phyloP scores from a whole-genome alignment of 2,329 filamentous ascomycete genomes.

The Aspergillus intermedius region DNA sequence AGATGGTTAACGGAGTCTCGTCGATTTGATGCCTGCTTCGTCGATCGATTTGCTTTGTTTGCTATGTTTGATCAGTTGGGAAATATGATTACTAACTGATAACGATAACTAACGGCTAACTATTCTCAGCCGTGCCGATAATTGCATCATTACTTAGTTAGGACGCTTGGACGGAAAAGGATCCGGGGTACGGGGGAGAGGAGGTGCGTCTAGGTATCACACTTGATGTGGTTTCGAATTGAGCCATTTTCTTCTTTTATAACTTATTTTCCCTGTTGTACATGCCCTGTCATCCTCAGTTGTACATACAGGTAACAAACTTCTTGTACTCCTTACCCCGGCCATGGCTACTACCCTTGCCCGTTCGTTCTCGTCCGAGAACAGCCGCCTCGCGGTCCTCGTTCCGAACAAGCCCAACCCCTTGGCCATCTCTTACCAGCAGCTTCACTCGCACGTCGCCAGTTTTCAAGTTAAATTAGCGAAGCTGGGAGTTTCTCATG shows the following conservation, averaged over 20 bases:
- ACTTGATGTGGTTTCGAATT: background rate
- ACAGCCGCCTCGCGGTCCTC: conserved; percentile 59
- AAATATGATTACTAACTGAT: background rate
- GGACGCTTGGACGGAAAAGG: background rate
- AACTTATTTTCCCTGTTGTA: too few relatives aligned
- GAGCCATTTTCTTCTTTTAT: background rate
- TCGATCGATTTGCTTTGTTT: conserved; percentile 11
- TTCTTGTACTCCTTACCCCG: background rate
- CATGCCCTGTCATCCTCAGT: background rate
- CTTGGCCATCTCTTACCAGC: conserved; percentile 62
- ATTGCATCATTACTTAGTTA: background rate
- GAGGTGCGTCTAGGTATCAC: background rate
- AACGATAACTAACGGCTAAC: background rate
- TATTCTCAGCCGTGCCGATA: background rate
- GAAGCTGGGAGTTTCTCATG: conserved; percentile 61
- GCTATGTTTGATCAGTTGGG: conserved; percentile 9
- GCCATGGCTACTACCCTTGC: conserved; percentile 49
- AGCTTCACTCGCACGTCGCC: conserved; percentile 59
- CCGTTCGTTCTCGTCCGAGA: conserved; percentile 50
- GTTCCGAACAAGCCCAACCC: conserved; percentile 59
- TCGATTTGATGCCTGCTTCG: background rate
- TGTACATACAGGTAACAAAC: background rate
- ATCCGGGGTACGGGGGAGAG: background rate
- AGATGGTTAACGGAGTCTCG: background rate
- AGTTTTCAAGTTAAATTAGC: conserved; percentile 74